These are phyloP conservation scores for Henckelia pumila DNA, from an alignment of 257 asterid species.

Conservation along the genomic window DNA sequence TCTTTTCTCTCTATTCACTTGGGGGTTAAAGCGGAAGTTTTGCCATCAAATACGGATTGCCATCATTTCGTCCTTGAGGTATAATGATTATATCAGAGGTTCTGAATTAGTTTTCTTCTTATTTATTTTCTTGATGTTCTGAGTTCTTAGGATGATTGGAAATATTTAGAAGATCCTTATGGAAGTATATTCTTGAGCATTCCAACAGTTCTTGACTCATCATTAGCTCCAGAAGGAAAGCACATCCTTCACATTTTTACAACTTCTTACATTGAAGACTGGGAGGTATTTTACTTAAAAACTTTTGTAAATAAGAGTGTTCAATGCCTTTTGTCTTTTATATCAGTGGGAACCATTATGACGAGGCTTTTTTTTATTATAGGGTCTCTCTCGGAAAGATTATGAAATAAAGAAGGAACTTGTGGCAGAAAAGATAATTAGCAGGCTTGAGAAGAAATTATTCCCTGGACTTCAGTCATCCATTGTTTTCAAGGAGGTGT, in stretches of 20 bases:
- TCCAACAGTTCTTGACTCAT: constrained; percentile 85
- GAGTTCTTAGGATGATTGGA: constrained; percentile 72
- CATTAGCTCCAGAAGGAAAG: constrained; percentile 91
- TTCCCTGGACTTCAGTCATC: constrained; percentile 85
- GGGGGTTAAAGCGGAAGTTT: constrained; percentile 86
- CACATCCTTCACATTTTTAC: constrained; percentile 98
- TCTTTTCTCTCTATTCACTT: constrained; percentile 92
- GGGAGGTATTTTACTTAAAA: constrained; percentile 62
- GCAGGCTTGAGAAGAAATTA: constrained; percentile 80
- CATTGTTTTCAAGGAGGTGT: constrained; percentile 76
- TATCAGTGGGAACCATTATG: constrained; percentile 16
- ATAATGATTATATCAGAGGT: constrained; percentile 18
- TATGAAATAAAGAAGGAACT: constrained; percentile 86
- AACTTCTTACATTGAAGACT: constrained; percentile 82
- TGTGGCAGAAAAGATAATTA: constrained; percentile 67
- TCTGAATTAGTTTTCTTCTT: neutral
- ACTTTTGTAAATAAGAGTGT: constrained; percentile 19
- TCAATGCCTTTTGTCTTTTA: constrained; percentile 8
- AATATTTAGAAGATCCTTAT: constrained; percentile 63
- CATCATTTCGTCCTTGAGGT: constrained; percentile 97
- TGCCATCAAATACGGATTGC: constrained; percentile 87
- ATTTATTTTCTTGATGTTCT: constrained; percentile 19
- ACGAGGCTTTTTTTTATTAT: constrained; percentile 18
- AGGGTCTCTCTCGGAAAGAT: constrained; percentile 79
- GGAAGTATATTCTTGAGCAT: constrained; percentile 98